These are phyloP conservation scores for Geotrichum candidum DNA, from an alignment of 1,139 yeast species.

Conservation along the genomic window DNA sequence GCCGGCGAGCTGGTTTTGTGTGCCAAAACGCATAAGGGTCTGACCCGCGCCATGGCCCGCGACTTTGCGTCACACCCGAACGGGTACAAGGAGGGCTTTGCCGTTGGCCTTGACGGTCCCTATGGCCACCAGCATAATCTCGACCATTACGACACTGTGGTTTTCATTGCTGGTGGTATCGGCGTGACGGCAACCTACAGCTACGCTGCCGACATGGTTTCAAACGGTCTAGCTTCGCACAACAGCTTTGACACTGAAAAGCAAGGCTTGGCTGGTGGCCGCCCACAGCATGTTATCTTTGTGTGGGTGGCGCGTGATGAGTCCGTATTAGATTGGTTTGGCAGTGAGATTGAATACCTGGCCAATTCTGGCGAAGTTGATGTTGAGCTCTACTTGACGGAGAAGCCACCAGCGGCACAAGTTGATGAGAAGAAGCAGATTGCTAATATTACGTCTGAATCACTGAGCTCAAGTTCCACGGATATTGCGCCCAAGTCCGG, in stretches of 20 bases:
- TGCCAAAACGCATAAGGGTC: constrained; percentile 36
- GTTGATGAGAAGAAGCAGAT: constrained; percentile 11
- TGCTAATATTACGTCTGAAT: constrained; percentile 25
- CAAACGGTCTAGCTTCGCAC: constrained; percentile 14
- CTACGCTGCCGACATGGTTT: constrained; percentile 19
- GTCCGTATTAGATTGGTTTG: constrained; percentile 47
- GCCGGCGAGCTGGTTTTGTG: constrained; percentile 34
- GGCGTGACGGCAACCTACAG: constrained; percentile 52
- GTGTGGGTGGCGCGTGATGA: constrained; percentile 50
- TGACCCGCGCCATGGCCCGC: constrained; percentile 24
- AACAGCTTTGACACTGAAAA: constrained; percentile 16
- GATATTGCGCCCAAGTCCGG: not conserved
- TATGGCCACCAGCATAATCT: constrained; percentile 48
- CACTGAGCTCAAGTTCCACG: constrained; percentile 17
- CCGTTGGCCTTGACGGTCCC: constrained; percentile 48
- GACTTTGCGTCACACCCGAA: constrained; percentile 19
- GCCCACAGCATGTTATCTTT: constrained; percentile 36
- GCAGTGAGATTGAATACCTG: constrained; percentile 42
- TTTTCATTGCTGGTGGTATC: constrained; percentile 58
- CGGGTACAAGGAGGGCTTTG: constrained; percentile 34
- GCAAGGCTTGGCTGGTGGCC: not conserved
- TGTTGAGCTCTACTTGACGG: constrained; percentile 1
- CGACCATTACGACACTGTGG: constrained; percentile 44
- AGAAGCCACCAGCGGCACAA: constrained; percentile 17
- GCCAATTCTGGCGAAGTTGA: constrained; percentile 2